Evolutionary conservation across 176 grass and related monocot species (phyloP).

Genomic region (Oryza officinalis): DNA sequence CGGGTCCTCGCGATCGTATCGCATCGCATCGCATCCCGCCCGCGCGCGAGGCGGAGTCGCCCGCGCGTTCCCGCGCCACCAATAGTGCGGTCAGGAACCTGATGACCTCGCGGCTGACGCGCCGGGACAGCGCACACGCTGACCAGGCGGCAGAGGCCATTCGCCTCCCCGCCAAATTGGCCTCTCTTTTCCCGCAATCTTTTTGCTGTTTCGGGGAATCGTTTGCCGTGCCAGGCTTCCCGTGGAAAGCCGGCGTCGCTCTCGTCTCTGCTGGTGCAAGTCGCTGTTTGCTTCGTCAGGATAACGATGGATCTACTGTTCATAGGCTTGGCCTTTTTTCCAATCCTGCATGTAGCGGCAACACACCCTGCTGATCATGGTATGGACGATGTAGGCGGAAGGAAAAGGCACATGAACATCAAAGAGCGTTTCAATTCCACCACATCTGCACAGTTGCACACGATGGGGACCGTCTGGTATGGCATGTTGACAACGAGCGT

Average conservation of each 20-base stretch:
- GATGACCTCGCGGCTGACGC: neutral
- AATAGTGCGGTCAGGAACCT: constrained; percentile 26
- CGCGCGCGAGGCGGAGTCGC: neutral
- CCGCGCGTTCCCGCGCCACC: constrained; percentile 18
- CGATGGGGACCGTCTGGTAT: neutral
- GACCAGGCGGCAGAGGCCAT: neutral
- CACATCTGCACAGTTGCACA: neutral
- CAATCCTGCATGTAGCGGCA: neutral
- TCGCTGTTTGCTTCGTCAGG: neutral
- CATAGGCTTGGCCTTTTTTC: neutral
- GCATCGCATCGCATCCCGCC: neutral
- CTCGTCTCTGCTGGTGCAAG: neutral
- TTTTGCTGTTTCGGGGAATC: constrained; percentile 7
- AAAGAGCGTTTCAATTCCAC: neutral
- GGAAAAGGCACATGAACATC: neutral
- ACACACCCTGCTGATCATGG: neutral
- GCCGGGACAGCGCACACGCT: neutral
- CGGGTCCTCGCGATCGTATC: neutral
- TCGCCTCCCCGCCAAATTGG: neutral
- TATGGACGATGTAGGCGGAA: neutral
- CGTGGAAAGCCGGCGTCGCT: neutral
- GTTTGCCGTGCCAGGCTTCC: neutral
- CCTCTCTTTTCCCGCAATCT: neutral
- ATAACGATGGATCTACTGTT: neutral
- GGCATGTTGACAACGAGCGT: neutral